Base-by-base conservation (phyloP, 2,329 filamentous ascomycete species). In the Rhexocercosporidium sp. region DNA sequence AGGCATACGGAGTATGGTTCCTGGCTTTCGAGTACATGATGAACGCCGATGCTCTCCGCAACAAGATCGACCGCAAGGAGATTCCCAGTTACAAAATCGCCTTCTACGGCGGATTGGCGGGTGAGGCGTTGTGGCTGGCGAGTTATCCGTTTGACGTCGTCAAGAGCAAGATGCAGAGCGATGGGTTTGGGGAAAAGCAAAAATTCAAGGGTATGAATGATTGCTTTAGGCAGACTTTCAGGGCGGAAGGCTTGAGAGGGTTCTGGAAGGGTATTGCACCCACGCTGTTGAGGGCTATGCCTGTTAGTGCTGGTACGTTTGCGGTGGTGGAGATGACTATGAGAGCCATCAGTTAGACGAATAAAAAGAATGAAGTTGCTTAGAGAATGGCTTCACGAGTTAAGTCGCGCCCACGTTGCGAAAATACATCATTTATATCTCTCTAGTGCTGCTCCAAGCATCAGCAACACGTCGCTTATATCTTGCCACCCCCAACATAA, bases 121-220 rank as follows among this genome's bases (percentile, higher is more conserved):
- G 96, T 73, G 96, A 99, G 84, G 93, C 90, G 62, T 86, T 99
- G 66, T 99, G 96, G 96, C 83, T 99, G 64, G 86, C 86, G 41
- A 97, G 93, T 77, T 99, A 99, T 81, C 96, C 96, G 25, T 91
- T 99, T 72, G 96, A 99, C 81, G 95, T 99, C 31, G 82, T 99
- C 81, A 99, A 99, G 91, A 97, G 93, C 82, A 98, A 97, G 88
- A 97, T 98, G 95, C 96, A 99, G 86, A 97, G 91, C 66, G 96
- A 99, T 81, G 94, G 92, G 0, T 96, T 97, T 77, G 93, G 92
- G 4, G 69, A 79, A 59, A 82, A 86, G 70, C 89, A 90, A 83
- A 86, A 85, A 77, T 99, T 92, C 81, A 87, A 83, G 78, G 90
- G 84, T 65, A 97, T 97, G 95, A 87, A 90, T 61, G 92, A 96